Evolutionary conservation across 441 rosid species (phyloP).

Genomic region (Populus hybrid): DNA sequence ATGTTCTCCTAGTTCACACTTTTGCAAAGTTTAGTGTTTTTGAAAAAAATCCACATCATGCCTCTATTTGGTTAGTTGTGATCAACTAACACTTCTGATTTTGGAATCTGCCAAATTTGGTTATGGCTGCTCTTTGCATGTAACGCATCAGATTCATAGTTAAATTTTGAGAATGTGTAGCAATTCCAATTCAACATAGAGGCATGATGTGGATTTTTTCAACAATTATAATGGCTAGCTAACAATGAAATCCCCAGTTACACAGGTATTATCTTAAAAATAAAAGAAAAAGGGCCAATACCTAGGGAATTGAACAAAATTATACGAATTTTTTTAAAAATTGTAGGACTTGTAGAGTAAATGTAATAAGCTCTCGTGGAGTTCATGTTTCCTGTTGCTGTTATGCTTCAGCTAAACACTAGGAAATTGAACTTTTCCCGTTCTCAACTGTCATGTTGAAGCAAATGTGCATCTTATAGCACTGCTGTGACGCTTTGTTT

Average conservation of each 20-base stretch:
- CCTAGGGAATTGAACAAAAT: too few relatives aligned
- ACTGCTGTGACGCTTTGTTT: not conserved
- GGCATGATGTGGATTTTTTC: not conserved
- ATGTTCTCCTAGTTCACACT: not conserved
- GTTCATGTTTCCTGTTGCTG: too few relatives aligned
- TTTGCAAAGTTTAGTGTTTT: not conserved
- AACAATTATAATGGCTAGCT: not conserved
- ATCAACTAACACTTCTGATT: not conserved
- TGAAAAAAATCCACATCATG: too few relatives aligned
- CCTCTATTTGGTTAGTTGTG: not conserved
- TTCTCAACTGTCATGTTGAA: not conserved
- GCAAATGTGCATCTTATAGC: not conserved
- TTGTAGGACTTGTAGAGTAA: too few relatives aligned
- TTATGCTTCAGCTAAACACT: too few relatives aligned
- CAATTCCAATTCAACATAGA: not conserved
- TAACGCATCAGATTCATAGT: not conserved
- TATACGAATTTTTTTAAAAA: too few relatives aligned
- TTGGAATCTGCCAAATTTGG: slow-evolving; percentile 1
- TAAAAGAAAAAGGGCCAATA: not conserved
- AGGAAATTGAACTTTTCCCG: too few relatives aligned
- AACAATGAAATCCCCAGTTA: too few relatives aligned
- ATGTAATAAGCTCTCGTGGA: too few relatives aligned
- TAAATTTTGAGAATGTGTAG: not conserved
- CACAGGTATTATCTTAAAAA: not conserved
- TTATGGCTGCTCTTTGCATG: not conserved